Evolutionary conservation across 257 asterid species (phyloP).

Genomic region (Capsicum rhomboideum): DNA sequence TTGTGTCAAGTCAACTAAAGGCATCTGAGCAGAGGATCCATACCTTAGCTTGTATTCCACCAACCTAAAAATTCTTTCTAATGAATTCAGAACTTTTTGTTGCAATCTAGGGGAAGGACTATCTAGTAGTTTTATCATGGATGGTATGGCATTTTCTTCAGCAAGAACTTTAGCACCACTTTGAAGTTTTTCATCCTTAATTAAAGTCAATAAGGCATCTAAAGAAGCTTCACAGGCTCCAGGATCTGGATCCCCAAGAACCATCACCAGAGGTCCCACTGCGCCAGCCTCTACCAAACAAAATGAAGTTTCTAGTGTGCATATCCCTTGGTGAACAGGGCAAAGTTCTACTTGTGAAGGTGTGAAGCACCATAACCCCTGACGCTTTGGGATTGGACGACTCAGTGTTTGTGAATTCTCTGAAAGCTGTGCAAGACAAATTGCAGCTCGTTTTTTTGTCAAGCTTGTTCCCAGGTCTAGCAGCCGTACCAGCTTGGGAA

Average conservation of each 20-base stretch:
- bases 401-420: slow-evolving; percentile 32
- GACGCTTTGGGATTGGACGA: slow-evolving; percentile 31
- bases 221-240: slow-evolving; percentile 51
- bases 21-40: slow-evolving; percentile 33
- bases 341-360: slow-evolving; percentile 32
- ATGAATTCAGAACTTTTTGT: slow-evolving; percentile 38
- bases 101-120: slow-evolving; percentile 38
- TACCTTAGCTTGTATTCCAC: slow-evolving; percentile 37
- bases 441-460: slow-evolving; percentile 31
- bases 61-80: slow-evolving; percentile 50
- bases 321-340: slow-evolving; percentile 47
- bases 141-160: slow-evolving; percentile 41
- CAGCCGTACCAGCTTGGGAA: slow-evolving; percentile 35
- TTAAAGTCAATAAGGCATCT: slow-evolving; percentile 59
- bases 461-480: slow-evolving; percentile 36
- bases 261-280: slow-evolving; percentile 35
- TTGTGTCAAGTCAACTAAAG: slow-evolving; percentile 57
- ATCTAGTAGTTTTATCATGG: slow-evolving; percentile 35
- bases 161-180: slow-evolving; percentile 47
- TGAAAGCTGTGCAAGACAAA: slow-evolving; percentile 49
- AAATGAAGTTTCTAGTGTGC: slow-evolving; percentile 40
- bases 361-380: slow-evolving; percentile 46
- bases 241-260: slow-evolving; percentile 33
- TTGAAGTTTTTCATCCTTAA: slow-evolving; percentile 33
- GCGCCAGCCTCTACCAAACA: slow-evolving; percentile 54